Evolutionary conservation across 768 basidiomycete species (phyloP), one percentile per base, ranked within the genome.

Genomic region (Gloeophyllum trabeum): DNA sequence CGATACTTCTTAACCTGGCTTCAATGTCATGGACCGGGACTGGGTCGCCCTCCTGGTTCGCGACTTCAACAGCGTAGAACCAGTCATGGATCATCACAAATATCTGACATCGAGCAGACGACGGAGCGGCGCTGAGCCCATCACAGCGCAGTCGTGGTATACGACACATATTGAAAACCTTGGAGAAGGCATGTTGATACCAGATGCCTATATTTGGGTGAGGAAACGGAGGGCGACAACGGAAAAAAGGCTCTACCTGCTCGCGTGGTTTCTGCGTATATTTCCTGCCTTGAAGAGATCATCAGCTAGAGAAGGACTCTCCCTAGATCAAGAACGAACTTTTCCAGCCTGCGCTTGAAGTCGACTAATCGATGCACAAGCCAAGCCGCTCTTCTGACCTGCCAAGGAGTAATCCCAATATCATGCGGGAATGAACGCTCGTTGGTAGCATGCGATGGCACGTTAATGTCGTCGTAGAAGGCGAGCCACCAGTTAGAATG

Each of bases 401-500:
- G 93, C 88, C 89, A 91, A 14, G 76, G 70, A 0, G 81, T 84
- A 39, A 83, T 61, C 41, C 53, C 61, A 36, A 44, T 44, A 16
- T 16, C 44, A 24, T 5, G 19, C 12, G 24, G 28, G 20, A 44
- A 46, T 6, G 53, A 51, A 12, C 25, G 34, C 42, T 49, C 51
- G 5, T 54, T 49, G 1, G 43, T 49, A 24, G 60, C 43, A 4
- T 52, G 37, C 5, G 54, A 59, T 5, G 81, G 90, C 34, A 86
- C 69, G 16, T 53, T 63, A 2, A 69, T 54, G 59, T 96, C 91
- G 46, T 93, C 79, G 34, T 70, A 65, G 56, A 92, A 85, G 2
- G 88, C 69, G 19, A 96, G 66, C 93, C 93, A 97, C 92, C 92
- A 97, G 54, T 96, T 97, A 3, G 91, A 93, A 58, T 97, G 83